phyloP scores from a whole-genome alignment of 2,329 filamentous ascomycete genomes.

The Arthrobotrys entomopaga region DNA sequence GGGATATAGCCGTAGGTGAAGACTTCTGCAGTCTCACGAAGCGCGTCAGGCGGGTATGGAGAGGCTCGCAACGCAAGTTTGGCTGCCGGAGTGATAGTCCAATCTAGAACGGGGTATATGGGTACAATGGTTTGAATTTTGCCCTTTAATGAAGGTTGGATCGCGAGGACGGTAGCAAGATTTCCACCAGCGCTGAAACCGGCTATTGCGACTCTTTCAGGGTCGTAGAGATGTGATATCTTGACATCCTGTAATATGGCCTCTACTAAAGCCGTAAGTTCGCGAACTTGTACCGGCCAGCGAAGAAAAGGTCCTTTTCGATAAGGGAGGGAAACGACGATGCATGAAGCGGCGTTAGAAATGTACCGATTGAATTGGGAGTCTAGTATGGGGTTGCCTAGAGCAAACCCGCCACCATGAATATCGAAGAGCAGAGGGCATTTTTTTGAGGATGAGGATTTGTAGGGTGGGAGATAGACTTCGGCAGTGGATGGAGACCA shows the following conservation, averaged over 20 bases:
- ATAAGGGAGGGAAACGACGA: constrained; percentile 67
- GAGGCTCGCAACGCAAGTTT: constrained; percentile 27
- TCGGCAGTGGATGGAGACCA: constrained; percentile 39
- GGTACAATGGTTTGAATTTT: constrained; percentile 43
- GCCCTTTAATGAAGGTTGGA: constrained; percentile 20
- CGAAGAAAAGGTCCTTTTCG: constrained; percentile 64
- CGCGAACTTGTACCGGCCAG: constrained; percentile 65
- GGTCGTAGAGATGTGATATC: constrained; percentile 63
- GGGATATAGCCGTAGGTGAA: constrained; percentile 58
- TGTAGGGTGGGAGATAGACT: constrained; percentile 32
- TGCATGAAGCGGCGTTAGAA: constrained; percentile 62
- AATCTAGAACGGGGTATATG: constrained; percentile 40
- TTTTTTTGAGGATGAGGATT: constrained; percentile 30
- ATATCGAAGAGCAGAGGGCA: constrained; percentile 65
- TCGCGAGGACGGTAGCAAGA: constrained; percentile 59
- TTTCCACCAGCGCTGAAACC: constrained; percentile 69
- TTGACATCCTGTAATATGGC: constrained; percentile 63
- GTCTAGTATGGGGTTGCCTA: constrained; percentile 64
- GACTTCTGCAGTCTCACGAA: constrained; percentile 30
- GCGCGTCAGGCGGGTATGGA: constrained; percentile 30
- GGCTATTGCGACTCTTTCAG: constrained; percentile 62
- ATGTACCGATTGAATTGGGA: constrained; percentile 66
- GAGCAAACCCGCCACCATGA: constrained; percentile 67
- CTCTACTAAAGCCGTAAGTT: constrained; percentile 64
- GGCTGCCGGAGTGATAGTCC: constrained; percentile 29